Percentiles rank a stretch among this genome's conserved stretches.
phyloP scores from a whole-genome alignment of 176 grass and related monocot species.

The Cenchrus purpureus region DNA sequence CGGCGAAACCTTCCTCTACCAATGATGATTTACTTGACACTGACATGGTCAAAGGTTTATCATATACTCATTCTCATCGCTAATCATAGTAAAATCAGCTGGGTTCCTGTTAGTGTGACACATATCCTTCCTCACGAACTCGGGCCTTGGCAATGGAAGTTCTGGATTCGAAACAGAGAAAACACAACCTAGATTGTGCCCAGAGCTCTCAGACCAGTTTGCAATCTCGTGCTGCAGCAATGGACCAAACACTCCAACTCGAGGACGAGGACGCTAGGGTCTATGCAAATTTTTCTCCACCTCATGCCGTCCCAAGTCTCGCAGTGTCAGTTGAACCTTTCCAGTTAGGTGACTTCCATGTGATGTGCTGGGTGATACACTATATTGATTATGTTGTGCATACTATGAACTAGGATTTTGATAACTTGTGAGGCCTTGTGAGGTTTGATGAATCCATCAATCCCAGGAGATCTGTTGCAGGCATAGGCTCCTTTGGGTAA shows the following conservation, averaged over 20 bases:
- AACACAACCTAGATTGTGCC: conserved; percentile 40
- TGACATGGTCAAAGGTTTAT: conserved; percentile 13
- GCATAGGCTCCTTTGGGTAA: too few species aligned
- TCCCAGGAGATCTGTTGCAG: too few species aligned
- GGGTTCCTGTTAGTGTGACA: conserved; percentile 77
- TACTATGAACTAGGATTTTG: conserved; percentile 13
- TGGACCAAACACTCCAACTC: conserved; percentile 68
- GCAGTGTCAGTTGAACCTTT: conserved; percentile 36
- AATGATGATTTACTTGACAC: background rate
- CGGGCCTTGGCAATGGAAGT: background rate
- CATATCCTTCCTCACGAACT: conserved; percentile 49
- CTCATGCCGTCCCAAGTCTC: conserved; percentile 38
- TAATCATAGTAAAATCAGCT: conserved; percentile 66
- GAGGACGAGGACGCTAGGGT: conserved; percentile 65
- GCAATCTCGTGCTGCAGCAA: conserved; percentile 77
- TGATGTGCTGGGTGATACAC: conserved; percentile 35
- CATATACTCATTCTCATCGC: conserved; percentile 72
- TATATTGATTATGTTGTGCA: conserved; percentile 29
- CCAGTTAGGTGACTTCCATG: conserved; percentile 27
- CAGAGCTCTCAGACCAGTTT: conserved; percentile 55
- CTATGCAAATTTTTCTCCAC: conserved; percentile 45
- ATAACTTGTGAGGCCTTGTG: conserved; percentile 37
- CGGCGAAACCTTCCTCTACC: conserved; percentile 25
- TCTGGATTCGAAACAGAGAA: conserved; percentile 21
- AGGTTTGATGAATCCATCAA: conserved; percentile 60